phyloP scores from a whole-genome alignment of 305 asterid species.

The Plantago lanceolata region DNA sequence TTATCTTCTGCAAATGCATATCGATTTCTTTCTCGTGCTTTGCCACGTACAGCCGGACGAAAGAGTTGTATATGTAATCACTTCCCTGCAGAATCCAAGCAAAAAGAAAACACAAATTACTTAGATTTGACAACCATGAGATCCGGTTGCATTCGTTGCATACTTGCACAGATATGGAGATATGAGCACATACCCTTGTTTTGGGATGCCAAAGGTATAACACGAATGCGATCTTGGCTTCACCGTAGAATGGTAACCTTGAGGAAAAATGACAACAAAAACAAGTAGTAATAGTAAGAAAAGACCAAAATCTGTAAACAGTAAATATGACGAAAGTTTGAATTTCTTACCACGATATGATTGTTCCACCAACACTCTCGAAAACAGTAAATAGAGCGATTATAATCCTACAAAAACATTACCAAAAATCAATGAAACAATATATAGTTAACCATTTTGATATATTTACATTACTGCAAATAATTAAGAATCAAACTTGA shows the following conservation, averaged over 20 bases:
- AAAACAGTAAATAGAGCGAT: slow-evolving; percentile 33
- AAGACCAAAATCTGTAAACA: neutral
- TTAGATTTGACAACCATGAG: too few species aligned
- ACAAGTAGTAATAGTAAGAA: neutral
- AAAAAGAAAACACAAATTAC: neutral
- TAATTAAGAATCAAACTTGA: neutral
- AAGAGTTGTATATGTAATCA: slow-evolving; percentile 26
- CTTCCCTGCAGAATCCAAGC: slow-evolving; percentile 31
- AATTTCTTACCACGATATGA: slow-evolving; percentile 36
- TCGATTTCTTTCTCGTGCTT: slow-evolving; percentile 46
- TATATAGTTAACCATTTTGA: neutral
- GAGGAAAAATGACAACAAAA: neutral
- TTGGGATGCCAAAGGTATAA: slow-evolving; percentile 52
- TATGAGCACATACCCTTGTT: slow-evolving; percentile 32
- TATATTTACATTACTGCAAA: too few species aligned
- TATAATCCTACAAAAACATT: slow-evolving; percentile 36
- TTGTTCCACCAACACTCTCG: slow-evolving; percentile 35
- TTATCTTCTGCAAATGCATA: slow-evolving; percentile 28
- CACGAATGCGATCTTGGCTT: slow-evolving; percentile 43
- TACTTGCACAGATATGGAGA: neutral
- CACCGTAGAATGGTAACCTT: slow-evolving; percentile 52
- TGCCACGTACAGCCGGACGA: slow-evolving; percentile 32
- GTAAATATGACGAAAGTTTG: neutral
- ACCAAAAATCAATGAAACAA: slow-evolving; percentile 7
- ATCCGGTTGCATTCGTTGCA: neutral